These are phyloP conservation scores for Tephrocybe sp. DNA, from an alignment of 768 basidiomycete species.

Conservation along the genomic window DNA sequence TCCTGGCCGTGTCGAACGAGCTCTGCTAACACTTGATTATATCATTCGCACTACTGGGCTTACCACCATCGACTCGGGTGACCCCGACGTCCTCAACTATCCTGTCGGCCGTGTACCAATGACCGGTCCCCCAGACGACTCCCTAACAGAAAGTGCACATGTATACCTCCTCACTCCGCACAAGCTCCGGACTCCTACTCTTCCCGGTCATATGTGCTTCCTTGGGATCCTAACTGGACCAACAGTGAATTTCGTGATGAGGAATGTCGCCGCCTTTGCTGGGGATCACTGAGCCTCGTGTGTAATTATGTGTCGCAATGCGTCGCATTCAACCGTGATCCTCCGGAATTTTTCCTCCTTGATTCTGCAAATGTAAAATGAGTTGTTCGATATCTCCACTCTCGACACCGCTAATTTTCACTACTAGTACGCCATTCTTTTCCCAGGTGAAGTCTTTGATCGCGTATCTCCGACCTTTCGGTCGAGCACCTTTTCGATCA, in stretches of 20 bases:
- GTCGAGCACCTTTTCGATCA: conserved; percentile 47
- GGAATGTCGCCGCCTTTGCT: conserved; percentile 74
- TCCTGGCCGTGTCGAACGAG: conserved; percentile 48
- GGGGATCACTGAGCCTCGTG: conserved; percentile 70
- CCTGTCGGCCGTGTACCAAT: conserved; percentile 52
- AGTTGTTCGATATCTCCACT: conserved; percentile 3
- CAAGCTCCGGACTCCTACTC: conserved; percentile 36
- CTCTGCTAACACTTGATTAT: conserved; percentile 61
- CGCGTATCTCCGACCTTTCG: conserved; percentile 43
- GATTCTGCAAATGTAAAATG: conserved; percentile 65
- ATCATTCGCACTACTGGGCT: conserved; percentile 59
- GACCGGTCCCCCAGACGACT: conserved; percentile 32
- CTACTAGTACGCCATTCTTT: conserved; percentile 61
- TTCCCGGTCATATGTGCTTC: conserved; percentile 49
- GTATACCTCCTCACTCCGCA: conserved; percentile 38
- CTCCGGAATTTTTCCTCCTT: conserved; percentile 57
- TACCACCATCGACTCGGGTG: conserved; percentile 55
- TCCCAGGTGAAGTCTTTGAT: conserved; percentile 72
- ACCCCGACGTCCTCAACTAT: conserved; percentile 54
- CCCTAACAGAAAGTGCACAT: conserved; percentile 43
- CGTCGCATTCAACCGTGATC: conserved; percentile 60
- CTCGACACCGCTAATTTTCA: conserved; percentile 12
- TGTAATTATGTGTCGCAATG: conserved; percentile 70
- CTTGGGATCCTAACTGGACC: conserved; percentile 65
- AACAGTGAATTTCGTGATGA: conserved; percentile 59